Evolutionary conservation across 78 protist genomes (phyloP).

Genomic region (Pigoraptor vietnamica): DNA sequence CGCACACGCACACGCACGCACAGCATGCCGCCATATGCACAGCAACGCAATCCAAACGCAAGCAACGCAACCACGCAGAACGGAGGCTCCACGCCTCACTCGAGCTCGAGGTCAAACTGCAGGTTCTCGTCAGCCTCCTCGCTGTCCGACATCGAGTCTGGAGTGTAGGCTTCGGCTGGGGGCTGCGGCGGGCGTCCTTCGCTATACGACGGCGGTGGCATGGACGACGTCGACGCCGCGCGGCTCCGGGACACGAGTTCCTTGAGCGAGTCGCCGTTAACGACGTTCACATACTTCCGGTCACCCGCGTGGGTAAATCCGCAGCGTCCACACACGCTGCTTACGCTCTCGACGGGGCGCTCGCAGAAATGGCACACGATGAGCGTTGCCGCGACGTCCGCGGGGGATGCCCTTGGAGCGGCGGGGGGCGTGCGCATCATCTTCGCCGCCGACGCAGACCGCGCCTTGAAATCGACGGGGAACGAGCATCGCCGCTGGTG

Average conservation of each 20-base stretch:
- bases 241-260: not conserved
- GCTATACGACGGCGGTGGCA: not conserved
- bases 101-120: not conserved
- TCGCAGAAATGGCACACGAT: not conserved
- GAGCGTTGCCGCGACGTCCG: not conserved
- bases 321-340: not conserved
- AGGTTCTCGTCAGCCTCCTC: not conserved
- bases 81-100: not conserved
- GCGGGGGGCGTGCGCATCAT: not conserved
- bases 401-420: not conserved
- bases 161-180: not conserved
- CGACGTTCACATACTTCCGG: not conserved
- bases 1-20: not conserved
- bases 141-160: not conserved
- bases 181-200: no score
- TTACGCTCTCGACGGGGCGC: not conserved
- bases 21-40: not conserved
- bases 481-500: not conserved
- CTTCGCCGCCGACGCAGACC: not conserved
- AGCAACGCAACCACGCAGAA: not conserved
- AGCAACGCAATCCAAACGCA: not conserved
- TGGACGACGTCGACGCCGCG: not conserved
- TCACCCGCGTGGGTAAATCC: not conserved
- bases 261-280: not conserved
- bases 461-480: not conserved